Conservation (phyloP, 2,329 filamentous ascomycete species). For the Pseudogymnoascus pannorum region DNA sequence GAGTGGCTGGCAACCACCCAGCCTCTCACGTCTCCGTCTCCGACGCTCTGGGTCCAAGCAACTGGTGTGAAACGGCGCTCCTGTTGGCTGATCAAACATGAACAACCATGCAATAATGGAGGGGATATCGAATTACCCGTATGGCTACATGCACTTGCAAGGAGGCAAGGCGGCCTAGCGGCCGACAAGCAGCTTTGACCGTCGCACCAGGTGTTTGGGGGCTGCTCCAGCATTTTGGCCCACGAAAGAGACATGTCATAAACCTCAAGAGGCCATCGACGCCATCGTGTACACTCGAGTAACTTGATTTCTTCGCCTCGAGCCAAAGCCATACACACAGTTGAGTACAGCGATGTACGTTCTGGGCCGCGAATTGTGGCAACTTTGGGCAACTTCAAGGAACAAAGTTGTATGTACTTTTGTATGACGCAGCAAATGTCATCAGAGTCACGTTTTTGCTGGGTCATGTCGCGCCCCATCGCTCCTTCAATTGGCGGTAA, state of each 20-base stretch:
- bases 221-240: background rate
- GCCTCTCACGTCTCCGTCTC: background rate
- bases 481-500: conserved; percentile 1
- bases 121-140: background rate
- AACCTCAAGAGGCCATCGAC: background rate
- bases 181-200: background rate
- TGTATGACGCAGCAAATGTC: background rate
- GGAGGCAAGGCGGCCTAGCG: background rate
- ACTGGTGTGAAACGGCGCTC: background rate
- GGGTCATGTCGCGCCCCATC: background rate
- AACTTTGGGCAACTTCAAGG: background rate
- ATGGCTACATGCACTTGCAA: background rate
- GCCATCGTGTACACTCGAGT: background rate
- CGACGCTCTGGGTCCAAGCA: background rate
- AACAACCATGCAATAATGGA: background rate
- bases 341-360: background rate
- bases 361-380: background rate
- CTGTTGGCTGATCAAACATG: background rate
- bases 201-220: background rate
- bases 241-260: background rate
- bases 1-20: background rate
- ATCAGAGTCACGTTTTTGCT: conserved; percentile 6
- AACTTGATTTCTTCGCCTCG: background rate
- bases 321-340: background rate
- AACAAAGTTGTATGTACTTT: background rate